A percentile compares a stretch with the other conserved stretches of the same genome.
phyloP scores from a whole-genome alignment of 192 early-diverging fungal genomes.

The Endogone sp. region DNA sequence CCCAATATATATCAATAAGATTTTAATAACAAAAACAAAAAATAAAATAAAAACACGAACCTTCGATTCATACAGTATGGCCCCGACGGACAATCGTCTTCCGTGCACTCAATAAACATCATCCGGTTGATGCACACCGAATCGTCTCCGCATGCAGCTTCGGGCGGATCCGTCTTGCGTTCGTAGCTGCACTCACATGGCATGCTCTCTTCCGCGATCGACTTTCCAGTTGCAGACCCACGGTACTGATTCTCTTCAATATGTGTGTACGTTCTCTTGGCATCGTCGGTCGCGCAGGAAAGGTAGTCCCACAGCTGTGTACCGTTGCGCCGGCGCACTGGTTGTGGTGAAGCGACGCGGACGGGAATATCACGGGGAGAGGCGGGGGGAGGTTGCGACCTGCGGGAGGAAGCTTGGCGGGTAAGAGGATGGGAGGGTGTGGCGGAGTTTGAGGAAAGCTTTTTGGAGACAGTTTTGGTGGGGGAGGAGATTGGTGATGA shows the following conservation, averaged over 20 bases:
- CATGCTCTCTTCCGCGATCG: constrained; percentile 66
- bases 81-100: constrained; percentile 83
- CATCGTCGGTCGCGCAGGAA: constrained; percentile 41
- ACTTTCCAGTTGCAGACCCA: constrained; percentile 64
- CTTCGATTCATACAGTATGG: constrained; percentile 84
- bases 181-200: constrained; percentile 77
- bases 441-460: not conserved
- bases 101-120: constrained; percentile 89
- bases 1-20: no score
- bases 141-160: constrained; percentile 82
- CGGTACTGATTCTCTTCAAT: constrained; percentile 69
- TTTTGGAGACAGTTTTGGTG: not conserved
- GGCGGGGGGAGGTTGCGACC: not conserved
- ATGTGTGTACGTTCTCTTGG: constrained; percentile 58
- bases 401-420: no score
- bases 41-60: constrained; percentile 29
- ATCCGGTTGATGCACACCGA: constrained; percentile 92
- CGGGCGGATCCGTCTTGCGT: constrained; percentile 52
- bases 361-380: not conserved
- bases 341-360: not conserved
- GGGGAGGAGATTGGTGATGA: not conserved
- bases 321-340: not conserved
- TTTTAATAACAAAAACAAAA: not conserved
- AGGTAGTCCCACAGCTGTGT: constrained; percentile 4
- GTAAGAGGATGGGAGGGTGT: not conserved